phyloP scores from a whole-genome alignment of 1,284 basidiomycete genomes.

The Ustilago shanxiensis region DNA sequence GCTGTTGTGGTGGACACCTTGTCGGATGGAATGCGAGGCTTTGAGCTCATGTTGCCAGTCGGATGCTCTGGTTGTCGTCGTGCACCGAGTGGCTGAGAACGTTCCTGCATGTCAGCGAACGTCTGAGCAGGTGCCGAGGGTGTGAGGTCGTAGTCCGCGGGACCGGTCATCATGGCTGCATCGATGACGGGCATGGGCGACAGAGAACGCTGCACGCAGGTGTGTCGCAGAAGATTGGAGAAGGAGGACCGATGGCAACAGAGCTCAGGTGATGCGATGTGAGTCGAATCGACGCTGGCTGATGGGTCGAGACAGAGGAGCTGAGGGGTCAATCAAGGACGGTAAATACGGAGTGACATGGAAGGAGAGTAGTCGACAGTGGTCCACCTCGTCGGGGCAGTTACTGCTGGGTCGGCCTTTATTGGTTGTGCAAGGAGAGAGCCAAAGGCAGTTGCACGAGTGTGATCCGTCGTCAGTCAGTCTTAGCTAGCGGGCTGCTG shows the following conservation, averaged over 20 bases:
- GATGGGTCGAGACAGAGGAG: neutral
- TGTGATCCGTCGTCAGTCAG: neutral
- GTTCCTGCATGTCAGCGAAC: constrained; percentile 42
- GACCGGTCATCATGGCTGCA: constrained; percentile 13
- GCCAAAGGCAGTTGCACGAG: too few species aligned
- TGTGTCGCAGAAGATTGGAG: neutral
- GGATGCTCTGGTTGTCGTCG: constrained; percentile 10
- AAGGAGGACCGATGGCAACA: neutral
- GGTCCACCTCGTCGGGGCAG: neutral
- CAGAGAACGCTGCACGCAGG: neutral
- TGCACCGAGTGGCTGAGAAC: constrained; percentile 23
- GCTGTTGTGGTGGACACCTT: constrained; percentile 2
- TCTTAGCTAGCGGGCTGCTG: neutral
- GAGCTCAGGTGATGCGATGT: neutral
- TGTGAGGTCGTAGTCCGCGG: constrained; percentile 38
- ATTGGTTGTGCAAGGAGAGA: neutral
- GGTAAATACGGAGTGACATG: neutral
- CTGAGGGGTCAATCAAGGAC: constrained; percentile 4
- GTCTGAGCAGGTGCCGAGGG: constrained; percentile 38
- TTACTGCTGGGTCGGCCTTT: neutral
- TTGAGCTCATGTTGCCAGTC: constrained; percentile 3
- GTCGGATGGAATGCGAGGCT: neutral
- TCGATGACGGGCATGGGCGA: constrained; percentile 8
- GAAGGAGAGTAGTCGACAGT: neutral
- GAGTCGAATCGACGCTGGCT: neutral